Base-by-base conservation (phyloP, 2,329 filamentous ascomycete species). In the Diaporthe caulivora region DNA sequence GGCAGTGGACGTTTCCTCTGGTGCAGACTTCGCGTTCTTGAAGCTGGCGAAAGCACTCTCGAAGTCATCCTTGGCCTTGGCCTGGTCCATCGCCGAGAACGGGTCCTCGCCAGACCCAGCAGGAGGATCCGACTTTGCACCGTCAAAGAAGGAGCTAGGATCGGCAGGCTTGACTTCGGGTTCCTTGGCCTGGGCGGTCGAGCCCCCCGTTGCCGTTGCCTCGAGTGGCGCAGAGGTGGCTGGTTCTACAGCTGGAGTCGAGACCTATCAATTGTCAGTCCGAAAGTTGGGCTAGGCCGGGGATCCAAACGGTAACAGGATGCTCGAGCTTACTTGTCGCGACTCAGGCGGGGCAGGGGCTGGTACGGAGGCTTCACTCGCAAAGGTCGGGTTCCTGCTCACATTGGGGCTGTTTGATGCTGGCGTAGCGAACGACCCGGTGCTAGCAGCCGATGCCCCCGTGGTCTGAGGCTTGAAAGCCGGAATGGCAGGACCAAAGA, bases 41-140 rank as follows among this genome's bases (percentile, higher is more conserved):
- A 97, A 96, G 72, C 92, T 92, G 55, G 93, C 93, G 85, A 97
- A 97, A 1, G 94, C 94, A 75, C 92, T 92, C 80, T 97, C 94
- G 77, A 97, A 97, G 78, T 97, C 94, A 65, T 94, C 92, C 84
- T 95, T 95, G 53, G 91, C 90, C 82, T 90, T 91, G 70, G 86
- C 86, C 72, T 89, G 84, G 71, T 89, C 87, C 74, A 87, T 81
- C 37, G 84, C 84, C 8, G 83, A 83, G 73, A 92, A 92, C 9
- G 89, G 86, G 77, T 90, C 89, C 44, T 78, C 83, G 29, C 67
- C 53, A 29, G 71, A 60, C 21, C 37, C 73, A 17, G 73, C 44
- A n/a, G 71, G 58, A 67, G 71, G 18, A 42, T 70, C 71, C 2
- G 71, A 8, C 37, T 73, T 73, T 44, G 73, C 29, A 21, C 57